Conservation (phyloP, 495 filamentous ascomycete genomes). For the Ramalina intermedia region DNA sequence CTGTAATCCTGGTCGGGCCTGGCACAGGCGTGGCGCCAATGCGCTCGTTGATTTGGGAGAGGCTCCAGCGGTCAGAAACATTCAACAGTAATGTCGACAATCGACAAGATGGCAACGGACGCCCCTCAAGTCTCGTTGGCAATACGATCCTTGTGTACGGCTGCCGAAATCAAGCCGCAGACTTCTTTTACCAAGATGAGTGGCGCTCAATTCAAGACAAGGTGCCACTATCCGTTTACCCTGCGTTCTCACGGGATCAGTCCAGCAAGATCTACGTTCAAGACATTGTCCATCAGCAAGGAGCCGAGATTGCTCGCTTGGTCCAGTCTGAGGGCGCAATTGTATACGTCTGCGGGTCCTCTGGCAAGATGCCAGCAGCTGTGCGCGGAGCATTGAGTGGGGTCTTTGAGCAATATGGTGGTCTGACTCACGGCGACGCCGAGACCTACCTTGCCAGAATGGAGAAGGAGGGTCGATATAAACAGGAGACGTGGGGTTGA, state of each 20-base stretch:
- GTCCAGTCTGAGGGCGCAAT: constrained; percentile 39
- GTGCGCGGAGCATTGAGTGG: constrained; percentile 71
- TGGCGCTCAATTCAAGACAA: constrained; percentile 34
- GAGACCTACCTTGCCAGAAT: constrained; percentile 43
- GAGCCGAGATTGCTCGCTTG: constrained; percentile 38
- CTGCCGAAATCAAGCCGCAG: constrained; percentile 52
- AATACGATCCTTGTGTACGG: constrained; percentile 57
- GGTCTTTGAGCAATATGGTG: constrained; percentile 37
- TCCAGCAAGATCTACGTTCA: constrained; percentile 78
- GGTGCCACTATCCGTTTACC: constrained; percentile 40
- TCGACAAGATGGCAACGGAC: constrained; percentile 14
- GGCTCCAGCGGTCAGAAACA: constrained; percentile 21
- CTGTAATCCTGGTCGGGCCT: constrained; percentile 69
- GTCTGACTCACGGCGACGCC: constrained; percentile 31
- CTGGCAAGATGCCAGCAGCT: constrained; percentile 76
- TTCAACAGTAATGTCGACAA: constrained; percentile 18
- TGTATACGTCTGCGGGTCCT: constrained; percentile 71
- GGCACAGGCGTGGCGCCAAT: constrained; percentile 89
- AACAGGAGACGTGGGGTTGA: constrained; percentile 59
- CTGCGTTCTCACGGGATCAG: constrained; percentile 77
- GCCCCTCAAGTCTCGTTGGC: constrained; percentile 16
- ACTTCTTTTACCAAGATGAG: constrained; percentile 70
- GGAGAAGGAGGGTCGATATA: constrained; percentile 57
- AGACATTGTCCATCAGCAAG: constrained; percentile 54
- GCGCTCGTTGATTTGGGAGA: constrained; percentile 62